Evolutionary conservation across 129 eudicot genomes (phyloP).

Genomic region (Saposhnikovia divaricata): DNA sequence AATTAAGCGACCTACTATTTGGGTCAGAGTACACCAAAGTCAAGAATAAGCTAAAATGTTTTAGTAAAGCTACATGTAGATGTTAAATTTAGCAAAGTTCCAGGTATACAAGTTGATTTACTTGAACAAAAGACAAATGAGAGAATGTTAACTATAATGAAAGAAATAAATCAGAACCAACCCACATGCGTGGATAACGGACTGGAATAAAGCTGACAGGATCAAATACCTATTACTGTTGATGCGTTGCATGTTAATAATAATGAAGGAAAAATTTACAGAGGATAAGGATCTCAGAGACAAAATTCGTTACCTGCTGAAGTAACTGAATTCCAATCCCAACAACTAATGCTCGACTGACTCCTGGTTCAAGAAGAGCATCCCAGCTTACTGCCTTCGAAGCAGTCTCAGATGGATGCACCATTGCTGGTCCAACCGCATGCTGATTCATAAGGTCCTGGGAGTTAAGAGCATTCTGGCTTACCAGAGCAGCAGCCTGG

Average conservation of each 20-base stretch:
- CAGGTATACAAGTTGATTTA: no score
- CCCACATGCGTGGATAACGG: background rate
- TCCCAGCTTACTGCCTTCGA: constrained; percentile 47
- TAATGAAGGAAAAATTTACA: background rate
- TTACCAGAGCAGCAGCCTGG: constrained; percentile 78
- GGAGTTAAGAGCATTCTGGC: constrained; percentile 58
- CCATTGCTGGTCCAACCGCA: constrained; percentile 31
- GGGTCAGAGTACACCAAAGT: background rate
- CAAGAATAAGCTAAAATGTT: background rate
- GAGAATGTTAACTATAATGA: background rate
- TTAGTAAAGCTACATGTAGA: background rate
- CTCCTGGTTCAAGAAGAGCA: constrained; percentile 79
- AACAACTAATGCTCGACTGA: constrained; percentile 71
- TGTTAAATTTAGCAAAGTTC: background rate
- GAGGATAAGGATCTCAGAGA: background rate
- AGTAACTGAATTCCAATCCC: constrained; percentile 91
- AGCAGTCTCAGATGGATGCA: constrained; percentile 35
- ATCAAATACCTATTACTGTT: background rate
- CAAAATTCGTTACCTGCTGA: constrained; percentile 61
- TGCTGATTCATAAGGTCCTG: constrained; percentile 31
- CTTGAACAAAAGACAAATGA: background rate
- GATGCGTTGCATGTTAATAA: background rate
- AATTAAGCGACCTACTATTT: background rate
- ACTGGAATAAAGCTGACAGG: background rate
- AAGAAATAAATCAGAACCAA: background rate